Evolutionary conservation across 495 filamentous ascomycete species (phyloP), one percentile per base, ranked within the genome.

Genomic region (Immersiella caudata): DNA sequence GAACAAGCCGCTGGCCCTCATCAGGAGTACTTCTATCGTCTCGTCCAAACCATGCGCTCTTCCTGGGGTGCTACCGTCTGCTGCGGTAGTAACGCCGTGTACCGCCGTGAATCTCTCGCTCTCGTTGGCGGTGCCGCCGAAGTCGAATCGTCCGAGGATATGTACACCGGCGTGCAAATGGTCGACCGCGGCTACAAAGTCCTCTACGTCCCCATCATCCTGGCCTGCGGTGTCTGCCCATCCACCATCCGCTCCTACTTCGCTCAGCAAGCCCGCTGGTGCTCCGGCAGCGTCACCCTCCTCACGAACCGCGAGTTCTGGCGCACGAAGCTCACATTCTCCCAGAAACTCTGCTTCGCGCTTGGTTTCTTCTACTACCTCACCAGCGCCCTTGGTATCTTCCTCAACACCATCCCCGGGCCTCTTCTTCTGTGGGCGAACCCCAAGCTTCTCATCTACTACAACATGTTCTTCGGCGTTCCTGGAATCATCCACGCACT

Each of bases 181-280:
- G 20, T 62, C 35, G 74, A 76, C 57, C 70, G 72, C 36, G 72
- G 74, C 36, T 76, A 72, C 72, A 70, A 73, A 58, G 74, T 76
- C 67, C 67, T 73, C 49, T 76, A 76, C 22, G 67, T 76, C 11
- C 74, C 74, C 18, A 35, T 76, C 11, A 70, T 69, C 24, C 61
- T 76, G 57, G 74, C 74, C 0, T 74, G 72, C 22, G 74, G 74
- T 26, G 73, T 76, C 61, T 76, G 74, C 69, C 74, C 74, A 49
- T 74, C 72, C 67, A 76, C 74, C 1, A 70, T 73, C 1, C 72
- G 74, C 14, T 74, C 74, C 0, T 76, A 73, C 62, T 76, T 76
- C 59, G 74, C 74, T n/a, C 74, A 76, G 70, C 74, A 76, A 62
- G 74, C 74, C 65, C 74, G 74, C 54, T 76, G 74, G 74, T 73